phyloP scores from a whole-genome alignment of 2,329 filamentous ascomycete species.

The Daldinia eschscholtzii region DNA sequence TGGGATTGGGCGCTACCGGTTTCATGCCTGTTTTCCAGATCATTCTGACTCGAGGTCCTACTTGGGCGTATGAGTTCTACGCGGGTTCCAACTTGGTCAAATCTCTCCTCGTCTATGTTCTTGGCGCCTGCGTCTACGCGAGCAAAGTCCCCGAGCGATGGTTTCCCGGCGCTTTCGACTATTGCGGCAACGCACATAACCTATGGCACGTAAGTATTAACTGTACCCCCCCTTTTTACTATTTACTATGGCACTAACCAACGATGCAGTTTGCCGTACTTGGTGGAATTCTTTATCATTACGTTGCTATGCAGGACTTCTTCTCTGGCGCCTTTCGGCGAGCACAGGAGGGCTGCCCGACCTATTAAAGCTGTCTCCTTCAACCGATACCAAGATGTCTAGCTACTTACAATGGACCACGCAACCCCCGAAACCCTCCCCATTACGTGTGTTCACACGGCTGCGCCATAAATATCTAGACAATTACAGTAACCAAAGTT shows the following conservation, averaged over 20 bases:
- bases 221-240: conserved; percentile 82
- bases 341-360: conserved; percentile 70
- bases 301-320: conserved; percentile 94
- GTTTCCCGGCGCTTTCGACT: conserved; percentile 94
- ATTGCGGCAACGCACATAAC: conserved; percentile 94
- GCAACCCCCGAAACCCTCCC: not conserved
- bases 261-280: conserved; percentile 94
- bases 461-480: not conserved
- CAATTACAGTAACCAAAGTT: conserved; percentile 1
- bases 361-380: conserved; percentile 57
- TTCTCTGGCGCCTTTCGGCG: conserved; percentile 82
- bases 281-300: conserved; percentile 97
- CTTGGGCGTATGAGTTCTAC: conserved; percentile 91
- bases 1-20: conserved; percentile 86
- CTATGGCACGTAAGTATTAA: conserved; percentile 87
- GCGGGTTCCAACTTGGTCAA: conserved; percentile 79
- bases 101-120: conserved; percentile 86
- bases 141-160: conserved; percentile 93
- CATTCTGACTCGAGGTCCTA: conserved; percentile 78
- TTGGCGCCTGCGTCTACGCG: conserved; percentile 88
- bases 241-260: conserved; percentile 89
- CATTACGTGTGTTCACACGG: conserved; percentile 2
- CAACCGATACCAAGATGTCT: conserved; percentile 6
- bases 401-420: conserved; percentile 16
- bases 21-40: conserved; percentile 91